Conservation (phyloP, 176 grass and related monocot species). For the Elymus sibiricus region DNA sequence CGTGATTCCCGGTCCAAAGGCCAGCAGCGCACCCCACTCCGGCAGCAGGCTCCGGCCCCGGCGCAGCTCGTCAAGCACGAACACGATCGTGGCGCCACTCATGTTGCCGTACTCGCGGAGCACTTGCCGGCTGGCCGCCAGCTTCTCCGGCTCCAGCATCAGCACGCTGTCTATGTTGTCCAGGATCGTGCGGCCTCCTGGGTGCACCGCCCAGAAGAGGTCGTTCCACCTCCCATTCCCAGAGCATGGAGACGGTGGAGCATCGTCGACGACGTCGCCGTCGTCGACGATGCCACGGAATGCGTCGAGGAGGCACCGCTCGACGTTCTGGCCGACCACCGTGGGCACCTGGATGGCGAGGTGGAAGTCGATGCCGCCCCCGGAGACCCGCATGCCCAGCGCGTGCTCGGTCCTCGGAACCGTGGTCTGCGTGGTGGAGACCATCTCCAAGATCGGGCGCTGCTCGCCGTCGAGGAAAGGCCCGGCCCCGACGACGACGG, state of each 20-base stretch:
- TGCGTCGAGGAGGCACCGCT: constrained; percentile 22
- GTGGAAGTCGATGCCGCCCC: constrained; percentile 22
- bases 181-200: constrained; percentile 20
- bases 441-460: constrained; percentile 43
- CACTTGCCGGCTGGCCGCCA: constrained; percentile 26
- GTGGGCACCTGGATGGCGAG: constrained; percentile 37
- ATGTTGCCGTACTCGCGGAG: constrained; percentile 43
- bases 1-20: constrained; percentile 52
- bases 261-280: not conserved
- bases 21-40: constrained; percentile 53
- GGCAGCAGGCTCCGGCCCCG: constrained; percentile 10
- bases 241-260: no score
- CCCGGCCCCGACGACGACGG: constrained; percentile 37
- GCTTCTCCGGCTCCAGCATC: constrained; percentile 30
- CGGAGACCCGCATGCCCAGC: constrained; percentile 33
- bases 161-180: constrained; percentile 45
- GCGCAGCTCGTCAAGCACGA: constrained; percentile 51
- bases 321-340: constrained; percentile 35
- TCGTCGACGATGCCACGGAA: not conserved
- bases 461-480: constrained; percentile 22
- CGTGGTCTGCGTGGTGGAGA: constrained; percentile 38
- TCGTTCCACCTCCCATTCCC: constrained; percentile 24
- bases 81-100: constrained; percentile 32
- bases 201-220: constrained; percentile 52
- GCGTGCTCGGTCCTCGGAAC: constrained; percentile 36